Conservation (phyloP, 1,284 basidiomycete genomes). For the Chalciporus sp. region DNA sequence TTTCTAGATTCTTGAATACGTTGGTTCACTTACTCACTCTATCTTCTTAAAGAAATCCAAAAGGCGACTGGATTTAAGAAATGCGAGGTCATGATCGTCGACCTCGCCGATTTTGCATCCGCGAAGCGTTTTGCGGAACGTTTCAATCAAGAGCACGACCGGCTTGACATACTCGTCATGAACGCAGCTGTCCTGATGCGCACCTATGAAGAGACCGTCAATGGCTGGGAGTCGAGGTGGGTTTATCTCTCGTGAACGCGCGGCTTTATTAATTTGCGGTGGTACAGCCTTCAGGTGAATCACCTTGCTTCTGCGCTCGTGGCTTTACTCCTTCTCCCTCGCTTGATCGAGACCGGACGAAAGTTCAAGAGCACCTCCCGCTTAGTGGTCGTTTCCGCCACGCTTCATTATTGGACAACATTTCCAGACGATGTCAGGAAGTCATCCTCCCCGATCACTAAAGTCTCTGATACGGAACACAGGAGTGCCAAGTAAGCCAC, state of each 20-base stretch:
- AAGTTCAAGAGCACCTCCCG: constrained; percentile 13
- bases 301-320: constrained; percentile 21
- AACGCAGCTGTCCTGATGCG: constrained; percentile 12
- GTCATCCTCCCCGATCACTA: constrained; percentile 33
- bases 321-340: constrained; percentile 18
- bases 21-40: no score
- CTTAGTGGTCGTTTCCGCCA: constrained; percentile 29
- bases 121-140: constrained; percentile 18
- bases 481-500: constrained; percentile 28
- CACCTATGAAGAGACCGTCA: constrained; percentile 9
- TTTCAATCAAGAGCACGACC: constrained; percentile 10
- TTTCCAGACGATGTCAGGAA: constrained; percentile 28
- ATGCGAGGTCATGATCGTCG: constrained; percentile 12
- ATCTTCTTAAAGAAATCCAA: constrained; percentile 13
- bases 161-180: constrained; percentile 24
- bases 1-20: no score
- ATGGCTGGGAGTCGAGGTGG: constrained; percentile 25
- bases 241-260: no score
- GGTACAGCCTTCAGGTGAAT: constrained; percentile 27
- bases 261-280: neutral
- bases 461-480: constrained; percentile 33
- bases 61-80: constrained; percentile 9
- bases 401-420: constrained; percentile 25
- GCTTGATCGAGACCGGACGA: constrained; percentile 18
- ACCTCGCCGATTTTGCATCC: constrained; percentile 23